These are phyloP conservation scores for Candida alai DNA, from an alignment of 805 yeast genomes.

Conservation along the genomic window DNA sequence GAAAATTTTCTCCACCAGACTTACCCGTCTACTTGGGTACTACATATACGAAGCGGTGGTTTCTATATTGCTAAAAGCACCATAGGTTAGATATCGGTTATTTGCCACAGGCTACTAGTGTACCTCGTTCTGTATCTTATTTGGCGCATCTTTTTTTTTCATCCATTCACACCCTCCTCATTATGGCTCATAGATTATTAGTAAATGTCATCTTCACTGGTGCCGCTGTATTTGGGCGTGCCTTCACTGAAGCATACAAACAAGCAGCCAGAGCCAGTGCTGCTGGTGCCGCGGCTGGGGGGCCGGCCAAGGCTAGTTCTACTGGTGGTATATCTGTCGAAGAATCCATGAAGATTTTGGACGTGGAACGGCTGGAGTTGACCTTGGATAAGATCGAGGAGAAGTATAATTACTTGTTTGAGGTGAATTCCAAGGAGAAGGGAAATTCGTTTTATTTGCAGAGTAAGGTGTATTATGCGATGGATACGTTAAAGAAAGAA, in stretches of 20 bases:
- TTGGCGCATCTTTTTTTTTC: no score
- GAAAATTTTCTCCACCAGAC: no score
- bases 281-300: slow-evolving; percentile 47
- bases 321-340: slow-evolving; percentile 78
- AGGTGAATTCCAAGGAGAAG: slow-evolving; percentile 86
- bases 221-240: slow-evolving; percentile 92
- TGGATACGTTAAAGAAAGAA: slow-evolving; percentile 85
- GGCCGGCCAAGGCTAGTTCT: slow-evolving; percentile 46
- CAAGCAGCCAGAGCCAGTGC: slow-evolving; percentile 96
- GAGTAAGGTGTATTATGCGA: slow-evolving; percentile 89
- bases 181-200: slow-evolving; percentile 84
- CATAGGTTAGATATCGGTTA: no score
- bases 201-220: slow-evolving; percentile 92
- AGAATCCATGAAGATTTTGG: slow-evolving; percentile 89
- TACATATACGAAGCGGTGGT: no score
- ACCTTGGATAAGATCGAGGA: slow-evolving; percentile 56
- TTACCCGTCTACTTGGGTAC: no score
- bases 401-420: slow-evolving; percentile 78
- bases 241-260: slow-evolving; percentile 93
- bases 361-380: slow-evolving; percentile 59
- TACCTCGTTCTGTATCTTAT: no score
- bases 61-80: no score
- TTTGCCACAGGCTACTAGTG: no score
- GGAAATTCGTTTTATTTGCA: slow-evolving; percentile 96
- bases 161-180: no score